Evolutionary conservation across 805 yeast species (phyloP), one percentile per base, ranked within the genome.

Genomic region (Metschnikowia gruessii): DNA sequence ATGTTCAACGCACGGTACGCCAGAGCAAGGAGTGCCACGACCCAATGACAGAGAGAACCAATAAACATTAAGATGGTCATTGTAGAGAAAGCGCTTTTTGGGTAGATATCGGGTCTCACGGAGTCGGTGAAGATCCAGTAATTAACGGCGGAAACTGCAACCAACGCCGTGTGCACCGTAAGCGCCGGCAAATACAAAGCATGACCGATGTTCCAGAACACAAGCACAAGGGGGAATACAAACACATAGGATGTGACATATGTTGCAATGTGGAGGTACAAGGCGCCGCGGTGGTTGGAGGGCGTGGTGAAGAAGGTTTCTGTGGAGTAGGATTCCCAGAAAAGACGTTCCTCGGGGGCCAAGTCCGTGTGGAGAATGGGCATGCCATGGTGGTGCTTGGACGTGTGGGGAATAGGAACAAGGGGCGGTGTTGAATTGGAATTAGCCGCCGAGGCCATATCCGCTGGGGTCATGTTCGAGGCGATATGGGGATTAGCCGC

Each of bases 271-370:
- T 90, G 97, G 34, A 71, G 55, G 52, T 72, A 71, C 24, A 90
- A 66, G 1, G 82, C 75, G 12, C 71, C 48, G 46, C 80, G 76
- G 53, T 75, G 74, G 3, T 80, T 74, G 2, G 76, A 55, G 0
- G 74, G 75, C 11, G 78, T 59, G 7, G 79, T 81, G 66, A 87
- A 81, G 62, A 76, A 90, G 3, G 88, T 82, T 1, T 92, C 84
- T 12, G 95, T 81, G 59, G 86, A 81, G 65, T 90, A 91, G 21
- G 65, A 61, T 40, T 81, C 82, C 97, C 97, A 91, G 64, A 77
- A 91, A 22, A 74, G 61, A 45, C 81, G 69, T 63, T 90, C 96
- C 37, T 81, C 85, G 0, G 91, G 84, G 15, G 82, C 74, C 40
- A 91, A 73, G 16, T 79, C 59, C 1, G 86, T 84, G 22, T 81